phyloP scores from a whole-genome alignment of 202 grass and related monocot genomes.

The Panicum hallii region DNA sequence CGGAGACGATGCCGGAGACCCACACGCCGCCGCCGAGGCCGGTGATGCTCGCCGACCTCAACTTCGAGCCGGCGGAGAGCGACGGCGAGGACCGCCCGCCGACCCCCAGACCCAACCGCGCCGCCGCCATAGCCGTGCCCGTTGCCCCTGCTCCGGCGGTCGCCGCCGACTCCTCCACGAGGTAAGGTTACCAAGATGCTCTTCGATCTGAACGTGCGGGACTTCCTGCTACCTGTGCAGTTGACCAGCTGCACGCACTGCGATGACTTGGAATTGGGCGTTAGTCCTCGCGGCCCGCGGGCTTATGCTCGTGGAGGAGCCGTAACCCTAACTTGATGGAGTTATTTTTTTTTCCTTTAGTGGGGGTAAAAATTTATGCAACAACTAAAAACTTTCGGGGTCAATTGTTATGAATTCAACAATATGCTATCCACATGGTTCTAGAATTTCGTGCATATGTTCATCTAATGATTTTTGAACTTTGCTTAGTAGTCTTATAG shows the following conservation, averaged over 20 bases:
- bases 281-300: background rate
- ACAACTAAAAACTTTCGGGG: background rate
- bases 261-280: constrained; percentile 32
- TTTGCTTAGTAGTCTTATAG: background rate
- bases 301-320: background rate
- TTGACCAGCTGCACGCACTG: background rate
- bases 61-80: constrained; percentile 87
- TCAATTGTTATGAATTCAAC: background rate
- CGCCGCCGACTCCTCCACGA: constrained; percentile 15
- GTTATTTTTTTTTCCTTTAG: background rate
- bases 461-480: background rate
- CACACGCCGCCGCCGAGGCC: constrained; percentile 57
- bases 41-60: constrained; percentile 58
- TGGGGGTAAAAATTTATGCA: background rate
- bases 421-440: background rate
- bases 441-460: constrained; percentile 11
- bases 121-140: background rate
- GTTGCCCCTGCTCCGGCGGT: constrained; percentile 4
- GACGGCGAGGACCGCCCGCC: constrained; percentile 76
- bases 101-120: constrained; percentile 44
- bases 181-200: background rate
- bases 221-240: background rate
- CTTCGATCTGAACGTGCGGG: constrained; percentile 14
- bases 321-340: constrained; percentile 27
- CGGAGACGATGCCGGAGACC: constrained; percentile 49